These are phyloP conservation scores for Hemerocallis citrina DNA, from an alignment of 106 monocot genomes.

Conservation along the genomic window DNA sequence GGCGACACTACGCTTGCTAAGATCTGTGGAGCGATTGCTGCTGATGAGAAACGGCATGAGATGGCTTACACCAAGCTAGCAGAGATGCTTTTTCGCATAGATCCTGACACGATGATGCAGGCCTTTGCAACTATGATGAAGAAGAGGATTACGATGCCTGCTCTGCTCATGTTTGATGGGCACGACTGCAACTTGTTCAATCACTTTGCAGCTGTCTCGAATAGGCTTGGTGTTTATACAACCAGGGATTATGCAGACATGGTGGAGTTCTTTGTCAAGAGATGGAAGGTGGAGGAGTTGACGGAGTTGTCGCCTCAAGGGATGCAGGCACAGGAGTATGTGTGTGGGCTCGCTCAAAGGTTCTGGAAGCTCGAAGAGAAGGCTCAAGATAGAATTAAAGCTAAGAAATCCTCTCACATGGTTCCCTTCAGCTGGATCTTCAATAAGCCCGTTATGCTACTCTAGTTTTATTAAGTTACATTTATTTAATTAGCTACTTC, in stretches of 20 bases:
- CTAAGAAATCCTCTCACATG: background rate
- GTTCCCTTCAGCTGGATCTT: conserved; percentile 78
- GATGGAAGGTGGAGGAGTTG: conserved; percentile 49
- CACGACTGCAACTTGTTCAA: conserved; percentile 48
- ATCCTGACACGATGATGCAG: conserved; percentile 45
- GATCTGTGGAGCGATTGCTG: conserved; percentile 60
- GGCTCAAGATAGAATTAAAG: conserved; percentile 26
- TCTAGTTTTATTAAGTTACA: no score
- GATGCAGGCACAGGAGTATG: conserved; percentile 54
- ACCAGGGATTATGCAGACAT: conserved; percentile 63
- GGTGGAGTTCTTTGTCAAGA: conserved; percentile 55
- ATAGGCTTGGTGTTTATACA: conserved; percentile 59
- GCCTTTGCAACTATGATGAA: conserved; percentile 76
- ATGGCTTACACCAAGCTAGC: conserved; percentile 40
- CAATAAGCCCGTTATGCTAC: conserved; percentile 32
- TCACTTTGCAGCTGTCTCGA: conserved; percentile 59
- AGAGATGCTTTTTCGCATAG: conserved; percentile 53
- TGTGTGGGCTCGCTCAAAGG: conserved; percentile 51
- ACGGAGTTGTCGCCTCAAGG: conserved; percentile 32
- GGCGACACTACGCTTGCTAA: conserved; percentile 56
- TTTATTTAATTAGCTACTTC: no score
- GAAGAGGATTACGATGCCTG: conserved; percentile 74
- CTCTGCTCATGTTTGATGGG: conserved; percentile 75
- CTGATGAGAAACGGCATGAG: conserved; percentile 91
- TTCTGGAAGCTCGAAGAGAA: conserved; percentile 47